These are phyloP conservation scores for Fusarium nygamai DNA, from an alignment of 2,329 filamentous ascomycete species.

Conservation along the genomic window DNA sequence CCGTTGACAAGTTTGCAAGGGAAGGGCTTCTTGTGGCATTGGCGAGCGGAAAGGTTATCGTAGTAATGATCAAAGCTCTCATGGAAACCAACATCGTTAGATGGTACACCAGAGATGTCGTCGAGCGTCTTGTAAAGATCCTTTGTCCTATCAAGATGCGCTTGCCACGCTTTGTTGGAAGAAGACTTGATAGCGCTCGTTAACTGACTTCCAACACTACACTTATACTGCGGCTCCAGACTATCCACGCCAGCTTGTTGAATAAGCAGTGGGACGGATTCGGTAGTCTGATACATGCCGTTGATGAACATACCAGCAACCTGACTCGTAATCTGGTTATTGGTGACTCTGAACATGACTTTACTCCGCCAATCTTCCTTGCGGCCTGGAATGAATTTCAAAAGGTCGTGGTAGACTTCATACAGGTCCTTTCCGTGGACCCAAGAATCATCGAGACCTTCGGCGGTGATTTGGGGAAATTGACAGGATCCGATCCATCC, in stretches of 20 bases:
- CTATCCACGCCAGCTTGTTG: slow-evolving; percentile 70
- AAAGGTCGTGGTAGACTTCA: slow-evolving; percentile 76
- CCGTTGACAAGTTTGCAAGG: slow-evolving; percentile 69
- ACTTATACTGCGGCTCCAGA: slow-evolving; percentile 78
- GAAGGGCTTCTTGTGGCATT: slow-evolving; percentile 78
- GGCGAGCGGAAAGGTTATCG: slow-evolving; percentile 81
- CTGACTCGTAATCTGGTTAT: slow-evolving; percentile 84
- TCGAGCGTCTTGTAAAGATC: slow-evolving; percentile 71
- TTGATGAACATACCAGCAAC: slow-evolving; percentile 79
- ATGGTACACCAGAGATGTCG: slow-evolving; percentile 71
- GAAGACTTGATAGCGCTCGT: slow-evolving; percentile 57
- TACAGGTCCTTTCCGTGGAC: slow-evolving; percentile 81
- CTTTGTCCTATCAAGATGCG: slow-evolving; percentile 67
- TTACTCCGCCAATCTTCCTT: slow-evolving; percentile 54
- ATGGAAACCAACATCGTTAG: slow-evolving; percentile 71
- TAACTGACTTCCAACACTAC: slow-evolving; percentile 59
- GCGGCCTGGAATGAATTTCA: slow-evolving; percentile 71
- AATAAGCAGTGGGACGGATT: slow-evolving; percentile 58
- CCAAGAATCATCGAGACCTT: slow-evolving; percentile 77
- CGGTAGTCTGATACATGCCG: slow-evolving; percentile 69
- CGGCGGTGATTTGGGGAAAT: slow-evolving; percentile 82
- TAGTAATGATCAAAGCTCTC: slow-evolving; percentile 83
- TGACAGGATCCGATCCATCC: slow-evolving; percentile 80
- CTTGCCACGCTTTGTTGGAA: slow-evolving; percentile 64
- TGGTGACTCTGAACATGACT: slow-evolving; percentile 77